These are phyloP conservation scores for Colletotrichum sp. DNA, from an alignment of 2,329 filamentous ascomycete genomes.

Conservation along the genomic window DNA sequence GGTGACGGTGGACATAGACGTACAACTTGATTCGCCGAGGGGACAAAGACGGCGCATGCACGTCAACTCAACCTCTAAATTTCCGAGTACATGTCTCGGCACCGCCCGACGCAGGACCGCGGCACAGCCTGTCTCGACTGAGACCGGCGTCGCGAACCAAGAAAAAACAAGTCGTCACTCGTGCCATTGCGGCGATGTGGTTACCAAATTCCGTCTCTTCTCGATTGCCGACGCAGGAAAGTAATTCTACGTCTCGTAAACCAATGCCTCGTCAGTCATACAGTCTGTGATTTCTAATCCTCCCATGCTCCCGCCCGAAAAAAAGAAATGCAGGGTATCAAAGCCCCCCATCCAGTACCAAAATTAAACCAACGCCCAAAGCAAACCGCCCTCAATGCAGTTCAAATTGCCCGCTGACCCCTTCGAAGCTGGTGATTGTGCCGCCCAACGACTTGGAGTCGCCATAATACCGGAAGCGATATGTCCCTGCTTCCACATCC, in stretches of 20 bases:
- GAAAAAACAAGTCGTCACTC: neutral
- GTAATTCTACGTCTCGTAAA: neutral
- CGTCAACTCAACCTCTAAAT: neutral
- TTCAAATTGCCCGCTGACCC: slow-evolving; percentile 61
- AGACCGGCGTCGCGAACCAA: neutral
- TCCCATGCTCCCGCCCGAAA: neutral
- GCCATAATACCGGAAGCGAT: slow-evolving; percentile 81
- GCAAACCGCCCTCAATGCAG: neutral
- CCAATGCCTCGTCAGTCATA: neutral
- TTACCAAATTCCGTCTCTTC: neutral
- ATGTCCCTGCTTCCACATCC: slow-evolving; percentile 64
- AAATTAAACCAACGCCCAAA: neutral
- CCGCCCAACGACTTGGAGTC: slow-evolving; percentile 74
- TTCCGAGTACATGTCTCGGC: neutral
- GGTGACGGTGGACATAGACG: neutral
- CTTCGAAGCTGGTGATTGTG: slow-evolving; percentile 71
- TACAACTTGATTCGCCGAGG: neutral
- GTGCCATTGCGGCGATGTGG: neutral
- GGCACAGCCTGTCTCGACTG: neutral
- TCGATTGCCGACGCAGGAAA: neutral
- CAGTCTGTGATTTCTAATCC: neutral
- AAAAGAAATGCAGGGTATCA: neutral
- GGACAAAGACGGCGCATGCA: neutral
- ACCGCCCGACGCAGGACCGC: neutral
- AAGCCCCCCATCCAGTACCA: neutral